phyloP scores from a whole-genome alignment of 2,329 filamentous ascomycete genomes.

The Phyllosticta capitalensis region DNA sequence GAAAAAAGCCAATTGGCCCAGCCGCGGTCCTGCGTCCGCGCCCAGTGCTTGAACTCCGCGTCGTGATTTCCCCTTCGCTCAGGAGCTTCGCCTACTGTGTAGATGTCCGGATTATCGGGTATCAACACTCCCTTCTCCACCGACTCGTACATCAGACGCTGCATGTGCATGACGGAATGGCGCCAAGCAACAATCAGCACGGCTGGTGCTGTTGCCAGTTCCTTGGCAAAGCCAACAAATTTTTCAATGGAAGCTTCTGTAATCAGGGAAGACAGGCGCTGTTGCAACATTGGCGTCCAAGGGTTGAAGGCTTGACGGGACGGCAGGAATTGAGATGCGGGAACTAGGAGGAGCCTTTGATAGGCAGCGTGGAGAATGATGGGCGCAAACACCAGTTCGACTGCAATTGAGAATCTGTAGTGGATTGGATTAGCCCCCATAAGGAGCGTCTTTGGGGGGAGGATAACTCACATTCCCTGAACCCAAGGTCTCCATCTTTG shows the following conservation, averaged over 20 bases:
- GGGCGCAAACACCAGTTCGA: conserved; percentile 6
- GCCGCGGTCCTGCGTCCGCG: conserved; percentile 19
- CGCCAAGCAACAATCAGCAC: conserved; percentile 7
- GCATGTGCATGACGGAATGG: conserved; percentile 2
- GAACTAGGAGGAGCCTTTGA: conserved; percentile 4
- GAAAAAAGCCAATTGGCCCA: conserved; percentile 18
- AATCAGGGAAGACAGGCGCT: background rate
- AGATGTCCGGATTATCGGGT: conserved; percentile 10
- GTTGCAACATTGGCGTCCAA: background rate
- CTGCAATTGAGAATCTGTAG: background rate
- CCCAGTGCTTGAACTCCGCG: conserved; percentile 13
- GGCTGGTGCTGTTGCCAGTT: background rate
- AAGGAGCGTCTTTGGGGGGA: background rate
- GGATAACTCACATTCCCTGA: conserved; percentile 1
- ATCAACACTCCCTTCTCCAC: conserved; percentile 6
- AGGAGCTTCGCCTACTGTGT: conserved; percentile 21
- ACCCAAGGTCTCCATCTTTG: conserved; percentile 2
- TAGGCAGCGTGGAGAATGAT: conserved; percentile 8
- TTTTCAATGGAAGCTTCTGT: background rate
- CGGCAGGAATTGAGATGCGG: conserved; percentile 1
- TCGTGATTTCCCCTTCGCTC: conserved; percentile 17
- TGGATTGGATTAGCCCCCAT: background rate
- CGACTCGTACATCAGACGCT: conserved; percentile 10
- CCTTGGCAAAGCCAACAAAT: background rate
- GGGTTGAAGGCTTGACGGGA: conserved; percentile 1